Conservation (phyloP, 139 green algal genomes). For the Chlamydomonas applanata region DNA sequence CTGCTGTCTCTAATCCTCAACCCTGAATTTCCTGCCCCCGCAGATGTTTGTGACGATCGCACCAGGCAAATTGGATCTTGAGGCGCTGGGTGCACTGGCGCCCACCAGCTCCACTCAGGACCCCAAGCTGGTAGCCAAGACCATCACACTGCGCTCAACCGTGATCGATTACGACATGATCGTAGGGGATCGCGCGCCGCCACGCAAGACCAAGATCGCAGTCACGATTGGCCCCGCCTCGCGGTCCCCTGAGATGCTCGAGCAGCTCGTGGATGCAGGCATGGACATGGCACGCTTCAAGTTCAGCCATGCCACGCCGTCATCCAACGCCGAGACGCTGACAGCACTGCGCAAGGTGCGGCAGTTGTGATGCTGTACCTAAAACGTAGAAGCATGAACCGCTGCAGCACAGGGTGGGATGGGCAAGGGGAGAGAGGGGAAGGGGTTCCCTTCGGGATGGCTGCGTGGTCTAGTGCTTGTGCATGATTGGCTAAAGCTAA, state of each 20-base stretch:
- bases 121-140: slow-evolving; percentile 44
- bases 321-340: slow-evolving; percentile 24
- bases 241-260: slow-evolving; percentile 33
- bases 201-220: slow-evolving; percentile 69
- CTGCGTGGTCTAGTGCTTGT: background rate
- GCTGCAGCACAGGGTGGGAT: too few species aligned
- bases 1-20: too few species aligned
- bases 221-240: slow-evolving; percentile 49
- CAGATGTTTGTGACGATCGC: slow-evolving; percentile 53
- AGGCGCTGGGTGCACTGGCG: slow-evolving; percentile 42
- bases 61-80: slow-evolving; percentile 36
- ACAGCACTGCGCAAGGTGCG: slow-evolving; percentile 18
- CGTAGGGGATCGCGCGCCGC: slow-evolving; percentile 11
- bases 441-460: background rate
- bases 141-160: slow-evolving; percentile 47
- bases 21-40: background rate
- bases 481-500: background rate
- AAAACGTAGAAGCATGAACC: too few species aligned
- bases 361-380: slow-evolving; percentile 1
- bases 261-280: slow-evolving; percentile 48
- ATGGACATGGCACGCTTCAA: slow-evolving; percentile 74
- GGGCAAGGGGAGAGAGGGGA: too few species aligned
- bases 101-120: slow-evolving; percentile 24
- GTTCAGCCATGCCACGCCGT: slow-evolving; percentile 60
- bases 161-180: slow-evolving; percentile 57